Evolutionary conservation across 768 basidiomycete species (phyloP).

Genomic region (Coprinellus micaceus): DNA sequence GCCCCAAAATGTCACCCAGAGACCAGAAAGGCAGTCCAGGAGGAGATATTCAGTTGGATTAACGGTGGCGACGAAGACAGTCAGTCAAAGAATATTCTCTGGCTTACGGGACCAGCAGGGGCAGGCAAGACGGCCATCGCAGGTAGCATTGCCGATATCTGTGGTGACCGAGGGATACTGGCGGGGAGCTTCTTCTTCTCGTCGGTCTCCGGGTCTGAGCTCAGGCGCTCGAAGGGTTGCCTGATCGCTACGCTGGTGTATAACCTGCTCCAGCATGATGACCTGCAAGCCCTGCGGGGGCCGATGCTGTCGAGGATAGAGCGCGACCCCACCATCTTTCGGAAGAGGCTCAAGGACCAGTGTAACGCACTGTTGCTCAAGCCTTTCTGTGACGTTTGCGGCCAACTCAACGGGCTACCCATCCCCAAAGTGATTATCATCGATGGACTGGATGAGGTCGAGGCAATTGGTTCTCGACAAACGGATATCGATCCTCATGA

Average conservation of each 20-base stretch:
- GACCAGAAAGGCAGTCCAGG: neutral
- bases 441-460: conserved; percentile 28
- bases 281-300: neutral
- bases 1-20: neutral
- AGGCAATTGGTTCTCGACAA: neutral
- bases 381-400: conserved; percentile 6
- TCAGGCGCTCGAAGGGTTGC: conserved; percentile 17
- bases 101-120: conserved; percentile 23
- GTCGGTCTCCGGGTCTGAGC: conserved; percentile 15
- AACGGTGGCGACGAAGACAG: neutral
- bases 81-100: conserved; percentile 9
- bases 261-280: conserved; percentile 18
- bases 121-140: conserved; percentile 26
- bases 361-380: conserved; percentile 14
- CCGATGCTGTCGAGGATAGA: conserved; percentile 11
- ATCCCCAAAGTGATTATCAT: conserved; percentile 16
- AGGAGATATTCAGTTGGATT: neutral
- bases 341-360: conserved; percentile 13
- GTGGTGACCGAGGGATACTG: conserved; percentile 15
- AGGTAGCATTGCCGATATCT: conserved; percentile 20
- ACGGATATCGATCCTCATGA: neutral
- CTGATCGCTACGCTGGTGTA: conserved; percentile 30
- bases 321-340: conserved; percentile 15
- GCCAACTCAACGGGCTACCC: neutral
- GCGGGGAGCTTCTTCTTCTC: conserved; percentile 36